phyloP scores from a whole-genome alignment of 2,329 filamentous ascomycete genomes.

The Monilinia fructicola region DNA sequence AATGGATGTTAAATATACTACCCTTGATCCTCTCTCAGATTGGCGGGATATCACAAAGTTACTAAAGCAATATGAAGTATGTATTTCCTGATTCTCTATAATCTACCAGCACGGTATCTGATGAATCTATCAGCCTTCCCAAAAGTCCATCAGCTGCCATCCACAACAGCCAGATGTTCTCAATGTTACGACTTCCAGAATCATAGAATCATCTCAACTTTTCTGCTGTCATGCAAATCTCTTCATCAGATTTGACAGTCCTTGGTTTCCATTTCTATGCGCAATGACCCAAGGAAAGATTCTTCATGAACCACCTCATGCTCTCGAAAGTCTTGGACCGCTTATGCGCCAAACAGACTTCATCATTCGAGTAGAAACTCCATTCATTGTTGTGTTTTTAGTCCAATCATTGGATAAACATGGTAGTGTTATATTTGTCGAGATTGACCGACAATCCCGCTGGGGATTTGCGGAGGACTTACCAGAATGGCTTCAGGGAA shows the following conservation, averaged over 20 bases:
- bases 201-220: neutral
- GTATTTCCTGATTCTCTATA: neutral
- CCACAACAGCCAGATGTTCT: neutral
- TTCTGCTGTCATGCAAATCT: neutral
- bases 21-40: neutral
- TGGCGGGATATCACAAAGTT: neutral
- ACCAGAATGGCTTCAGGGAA: conserved; percentile 6
- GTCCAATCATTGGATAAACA: neutral
- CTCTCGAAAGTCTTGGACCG: neutral
- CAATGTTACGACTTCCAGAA: too few relatives aligned
- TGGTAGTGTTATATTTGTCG: neutral
- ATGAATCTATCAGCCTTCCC: neutral
- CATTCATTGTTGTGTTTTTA: neutral
- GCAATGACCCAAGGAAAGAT: neutral
- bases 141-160: neutral
- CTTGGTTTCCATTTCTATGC: neutral
- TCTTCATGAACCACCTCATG: neutral
- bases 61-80: neutral
- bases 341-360: neutral
- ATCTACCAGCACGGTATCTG: too few relatives aligned
- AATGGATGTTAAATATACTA: neutral
- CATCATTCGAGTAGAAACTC: neutral
- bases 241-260: neutral
- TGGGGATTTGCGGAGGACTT: neutral
- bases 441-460: neutral